Base-by-base conservation (phyloP, 805 yeast genomes). In the Kregervanrija pseudodelftensis region DNA sequence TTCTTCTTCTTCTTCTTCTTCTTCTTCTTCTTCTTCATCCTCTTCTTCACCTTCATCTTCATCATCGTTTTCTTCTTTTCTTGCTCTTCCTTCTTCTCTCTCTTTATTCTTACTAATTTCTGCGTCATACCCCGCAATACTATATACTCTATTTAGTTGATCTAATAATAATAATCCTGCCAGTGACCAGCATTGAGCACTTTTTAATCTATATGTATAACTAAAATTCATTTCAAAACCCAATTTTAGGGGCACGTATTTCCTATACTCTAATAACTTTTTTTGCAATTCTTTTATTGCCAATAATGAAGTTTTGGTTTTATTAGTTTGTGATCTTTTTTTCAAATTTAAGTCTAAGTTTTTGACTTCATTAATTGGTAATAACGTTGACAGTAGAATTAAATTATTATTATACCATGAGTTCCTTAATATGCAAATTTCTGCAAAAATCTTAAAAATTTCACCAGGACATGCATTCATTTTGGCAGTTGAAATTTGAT, bases 381-480 rank as follows among this genome's bases (percentile, higher is more conserved):
- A 22, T 22, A 22, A 22, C 8, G 28, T 22, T 22, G 28, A 22
- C 7, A 22, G 7, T 7, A 22, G 28, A 22, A 22, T 3, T 7
- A 13, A 8, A 11, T 42, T 42, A n/a, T 43, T 38, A 16, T 59
- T 49, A 41, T 58, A 59, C 15, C 63, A 14, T 11, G 52, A 55
- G 32, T 52, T 50, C 37, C 70, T 52, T 11, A 76, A 50, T 11
- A 54, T 53, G 48, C 80, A 74, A 5, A 77, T 67, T 37, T 69
- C 65, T 2, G 68, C 61, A 54, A 77, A 64, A 4, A 75, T 69
- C 13, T 59, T 57, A 54, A 77, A 77, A 1, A 77, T 70, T 47
- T 76, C 80, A 3, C 79, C 80, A 0, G 82, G 82, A 49, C 82
- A 77, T 1, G 81, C 82, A 73, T 74, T 75, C 71, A 77, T 67